These are phyloP conservation scores for Chlorella vulgaris DNA, from an alignment of 139 green algal species.

Conservation along the genomic window DNA sequence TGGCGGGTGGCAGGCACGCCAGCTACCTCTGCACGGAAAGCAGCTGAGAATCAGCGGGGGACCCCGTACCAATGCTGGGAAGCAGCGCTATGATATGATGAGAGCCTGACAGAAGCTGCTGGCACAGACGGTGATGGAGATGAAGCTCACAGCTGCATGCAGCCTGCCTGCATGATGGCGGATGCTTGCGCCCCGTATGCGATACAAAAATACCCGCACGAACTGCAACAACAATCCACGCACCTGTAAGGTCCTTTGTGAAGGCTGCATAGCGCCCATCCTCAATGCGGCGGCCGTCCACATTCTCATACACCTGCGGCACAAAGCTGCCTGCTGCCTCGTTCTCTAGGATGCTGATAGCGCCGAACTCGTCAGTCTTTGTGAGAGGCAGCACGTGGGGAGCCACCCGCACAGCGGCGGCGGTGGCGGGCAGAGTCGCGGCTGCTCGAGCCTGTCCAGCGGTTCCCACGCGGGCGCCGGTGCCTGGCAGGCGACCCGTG, in stretches of 20 bases:
- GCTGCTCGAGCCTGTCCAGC: neutral
- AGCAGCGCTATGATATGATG: too few relatives aligned
- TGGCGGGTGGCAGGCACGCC: slow-evolving; percentile 72
- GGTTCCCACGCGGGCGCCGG: neutral
- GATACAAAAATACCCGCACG: too few relatives aligned
- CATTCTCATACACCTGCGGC: slow-evolving; percentile 59
- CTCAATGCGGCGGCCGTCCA: slow-evolving; percentile 81
- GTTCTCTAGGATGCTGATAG: slow-evolving; percentile 39
- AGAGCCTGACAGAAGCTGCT: too few relatives aligned
- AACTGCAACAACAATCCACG: neutral
- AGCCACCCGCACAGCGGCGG: slow-evolving; percentile 15
- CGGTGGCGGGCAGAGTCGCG: slow-evolving; percentile 2
- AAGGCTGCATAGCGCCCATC: slow-evolving; percentile 93
- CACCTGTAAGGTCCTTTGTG: slow-evolving; percentile 72
- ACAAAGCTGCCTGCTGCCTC: slow-evolving; percentile 20
- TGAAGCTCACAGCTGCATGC: too few relatives aligned
- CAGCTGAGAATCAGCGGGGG: too few relatives aligned
- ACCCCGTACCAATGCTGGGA: too few relatives aligned
- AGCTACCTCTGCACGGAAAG: slow-evolving; percentile 54
- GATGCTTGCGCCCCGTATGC: too few relatives aligned
- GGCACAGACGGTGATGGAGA: too few relatives aligned
- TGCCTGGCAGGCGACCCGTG: neutral
- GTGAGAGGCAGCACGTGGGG: slow-evolving; percentile 34
- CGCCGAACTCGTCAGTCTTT: slow-evolving; percentile 38
- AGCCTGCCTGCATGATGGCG: too few relatives aligned